A percentile compares a stretch with the other conserved stretches of the same genome.
Evolutionary conservation across 495 filamentous ascomycete species (phyloP).

Genomic region (Bacidia gigantensis): DNA sequence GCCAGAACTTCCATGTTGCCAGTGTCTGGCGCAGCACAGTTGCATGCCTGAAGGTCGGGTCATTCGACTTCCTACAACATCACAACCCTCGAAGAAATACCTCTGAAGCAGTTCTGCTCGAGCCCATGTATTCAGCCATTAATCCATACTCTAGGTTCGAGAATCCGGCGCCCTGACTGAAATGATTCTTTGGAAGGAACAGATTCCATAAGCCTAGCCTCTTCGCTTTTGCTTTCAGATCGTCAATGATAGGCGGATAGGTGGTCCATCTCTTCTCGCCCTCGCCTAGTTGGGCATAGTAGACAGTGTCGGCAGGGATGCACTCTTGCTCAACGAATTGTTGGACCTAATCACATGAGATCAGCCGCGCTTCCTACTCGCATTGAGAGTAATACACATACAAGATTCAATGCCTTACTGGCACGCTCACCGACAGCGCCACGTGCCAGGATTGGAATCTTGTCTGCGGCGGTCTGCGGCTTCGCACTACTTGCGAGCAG

Average conservation of each 20-base stretch:
- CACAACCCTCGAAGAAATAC: constrained; percentile 25
- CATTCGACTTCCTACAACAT: not conserved
- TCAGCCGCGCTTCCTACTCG: not conserved
- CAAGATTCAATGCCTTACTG: constrained; percentile 55
- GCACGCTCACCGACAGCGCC: constrained; percentile 65
- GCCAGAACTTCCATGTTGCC: constrained; percentile 94
- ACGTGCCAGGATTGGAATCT: constrained; percentile 51
- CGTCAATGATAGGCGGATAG: constrained; percentile 71
- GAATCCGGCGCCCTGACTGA: constrained; percentile 83
- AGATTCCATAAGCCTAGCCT: constrained; percentile 94
- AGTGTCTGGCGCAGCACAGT: constrained; percentile 83
- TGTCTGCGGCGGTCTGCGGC: constrained; percentile 26
- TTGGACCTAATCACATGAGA: constrained; percentile 6
- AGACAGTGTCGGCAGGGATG: constrained; percentile 68
- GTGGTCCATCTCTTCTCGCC: constrained; percentile 61
- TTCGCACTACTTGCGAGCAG: constrained; percentile 15
- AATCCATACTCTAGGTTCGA: constrained; percentile 85
- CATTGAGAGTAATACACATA: constrained; percentile 19
- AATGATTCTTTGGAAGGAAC: constrained; percentile 90
- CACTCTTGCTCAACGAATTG: constrained; percentile 98
- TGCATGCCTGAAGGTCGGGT: constrained; percentile 46
- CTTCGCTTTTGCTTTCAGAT: constrained; percentile 72
- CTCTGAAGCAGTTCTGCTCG: constrained; percentile 65
- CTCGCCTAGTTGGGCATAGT: constrained; percentile 62
- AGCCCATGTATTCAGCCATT: constrained; percentile 84